phyloP scores from a whole-genome alignment of 768 basidiomycete genomes.

The Boletus reticuloceps region DNA sequence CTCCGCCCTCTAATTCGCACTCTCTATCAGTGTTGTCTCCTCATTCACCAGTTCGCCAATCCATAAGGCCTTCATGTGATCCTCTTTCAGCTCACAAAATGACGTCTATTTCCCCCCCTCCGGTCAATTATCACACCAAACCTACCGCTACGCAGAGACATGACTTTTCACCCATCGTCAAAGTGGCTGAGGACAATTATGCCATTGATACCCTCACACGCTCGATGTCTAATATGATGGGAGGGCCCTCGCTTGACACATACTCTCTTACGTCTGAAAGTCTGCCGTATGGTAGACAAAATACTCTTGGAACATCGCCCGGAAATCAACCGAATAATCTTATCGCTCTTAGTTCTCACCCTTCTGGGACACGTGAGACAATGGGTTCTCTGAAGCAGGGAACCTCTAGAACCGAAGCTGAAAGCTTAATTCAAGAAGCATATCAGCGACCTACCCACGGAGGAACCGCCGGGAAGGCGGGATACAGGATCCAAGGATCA shows the following conservation, averaged over 20 bases:
- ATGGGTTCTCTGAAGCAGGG: constrained; percentile 2
- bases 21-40: not conserved
- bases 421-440: constrained; percentile 1
- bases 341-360: constrained; percentile 2
- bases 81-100: not conserved
- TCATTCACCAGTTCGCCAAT: not conserved
- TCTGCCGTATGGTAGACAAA: not conserved
- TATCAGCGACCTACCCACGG: constrained; percentile 6
- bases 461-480: not conserved
- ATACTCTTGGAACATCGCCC: not conserved
- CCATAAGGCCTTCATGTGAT: not conserved
- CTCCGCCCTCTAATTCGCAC: not conserved
- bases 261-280: constrained; percentile 3
- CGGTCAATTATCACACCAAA: constrained; percentile 7
- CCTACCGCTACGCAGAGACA: not conserved
- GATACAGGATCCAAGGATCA: constrained; percentile 15
- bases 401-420: not conserved
- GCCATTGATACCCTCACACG: constrained; percentile 3
- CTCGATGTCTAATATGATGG: constrained; percentile 10
- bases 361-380: not conserved
- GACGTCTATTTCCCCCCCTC: not conserved
- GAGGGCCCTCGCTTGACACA: not conserved
- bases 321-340: not conserved
- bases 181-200: not conserved
- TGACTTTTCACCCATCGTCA: not conserved